phyloP scores from a whole-genome alignment of 2,329 filamentous ascomycete species.

The Cytospora paraplurivora region DNA sequence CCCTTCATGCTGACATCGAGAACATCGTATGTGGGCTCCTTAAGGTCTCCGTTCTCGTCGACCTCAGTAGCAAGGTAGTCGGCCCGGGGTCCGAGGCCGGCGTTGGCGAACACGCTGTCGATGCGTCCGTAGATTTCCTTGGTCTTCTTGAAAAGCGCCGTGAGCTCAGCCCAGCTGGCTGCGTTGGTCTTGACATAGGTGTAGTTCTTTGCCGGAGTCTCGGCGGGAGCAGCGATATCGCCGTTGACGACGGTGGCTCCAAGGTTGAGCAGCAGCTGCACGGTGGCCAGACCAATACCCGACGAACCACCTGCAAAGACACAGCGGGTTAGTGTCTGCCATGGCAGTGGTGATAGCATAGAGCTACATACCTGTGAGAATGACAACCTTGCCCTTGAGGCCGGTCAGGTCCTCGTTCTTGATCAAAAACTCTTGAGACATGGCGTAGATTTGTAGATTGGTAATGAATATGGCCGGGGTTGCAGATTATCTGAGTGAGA shows the following conservation, averaged over 20 bases:
- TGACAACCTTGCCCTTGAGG: conserved; percentile 52
- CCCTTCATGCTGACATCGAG: conserved; percentile 55
- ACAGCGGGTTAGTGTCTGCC: neutral
- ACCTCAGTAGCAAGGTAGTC: conserved; percentile 50
- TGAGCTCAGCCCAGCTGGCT: conserved; percentile 51
- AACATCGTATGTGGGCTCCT: conserved; percentile 45
- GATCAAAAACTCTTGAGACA: conserved; percentile 45
- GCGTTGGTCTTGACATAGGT: conserved; percentile 51
- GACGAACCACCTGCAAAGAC: conserved; percentile 52
- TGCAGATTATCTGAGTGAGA: neutral
- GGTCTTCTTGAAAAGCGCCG: conserved; percentile 53
- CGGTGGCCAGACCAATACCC: conserved; percentile 62
- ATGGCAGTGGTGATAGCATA: neutral
- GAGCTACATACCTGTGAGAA: conserved; percentile 45
- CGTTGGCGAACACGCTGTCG: conserved; percentile 74
- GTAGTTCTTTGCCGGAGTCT: conserved; percentile 34
- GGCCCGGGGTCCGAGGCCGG: conserved; percentile 51
- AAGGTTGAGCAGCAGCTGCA: conserved; percentile 50
- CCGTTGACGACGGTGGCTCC: conserved; percentile 58
- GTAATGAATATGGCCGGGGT: neutral
- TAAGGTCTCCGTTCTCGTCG: conserved; percentile 51
- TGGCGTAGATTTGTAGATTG: conserved; percentile 10
- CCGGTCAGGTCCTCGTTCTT: conserved; percentile 45
- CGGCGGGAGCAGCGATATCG: conserved; percentile 50
- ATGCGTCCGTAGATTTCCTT: conserved; percentile 70